phyloP scores from a whole-genome alignment of 371 early-diverging fungal species.

The Mucor racemosus region DNA sequence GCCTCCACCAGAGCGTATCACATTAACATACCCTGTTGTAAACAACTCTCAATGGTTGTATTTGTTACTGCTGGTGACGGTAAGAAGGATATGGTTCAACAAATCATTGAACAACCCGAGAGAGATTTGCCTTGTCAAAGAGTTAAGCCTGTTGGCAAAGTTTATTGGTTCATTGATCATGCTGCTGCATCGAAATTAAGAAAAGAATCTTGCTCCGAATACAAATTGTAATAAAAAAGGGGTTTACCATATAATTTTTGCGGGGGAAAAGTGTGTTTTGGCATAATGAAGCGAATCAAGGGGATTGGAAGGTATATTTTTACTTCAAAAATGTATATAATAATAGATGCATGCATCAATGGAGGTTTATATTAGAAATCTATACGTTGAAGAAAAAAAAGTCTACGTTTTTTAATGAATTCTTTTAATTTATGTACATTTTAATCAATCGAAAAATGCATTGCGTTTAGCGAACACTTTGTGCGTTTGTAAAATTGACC shows the following conservation, averaged over 20 bases:
- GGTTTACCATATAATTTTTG: neutral
- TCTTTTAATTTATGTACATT: constrained; percentile 6
- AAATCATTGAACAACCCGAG: constrained; percentile 69
- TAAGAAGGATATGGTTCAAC: constrained; percentile 81
- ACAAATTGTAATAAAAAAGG: constrained; percentile 26
- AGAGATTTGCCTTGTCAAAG: constrained; percentile 73
- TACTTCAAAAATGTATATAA: neutral
- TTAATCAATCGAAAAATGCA: neutral
- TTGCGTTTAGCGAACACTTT: too few relatives aligned
- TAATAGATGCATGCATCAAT: constrained; percentile 1
- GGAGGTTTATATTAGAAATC: neutral
- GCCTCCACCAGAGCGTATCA: constrained; percentile 95
- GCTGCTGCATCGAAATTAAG: constrained; percentile 58
- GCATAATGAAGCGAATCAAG: neutral
- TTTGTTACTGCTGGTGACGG: constrained; percentile 94
- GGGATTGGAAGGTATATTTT: neutral
- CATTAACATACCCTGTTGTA: constrained; percentile 90
- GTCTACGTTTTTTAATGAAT: too few relatives aligned
- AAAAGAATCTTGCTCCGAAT: constrained; percentile 33
- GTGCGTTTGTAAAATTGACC: neutral
- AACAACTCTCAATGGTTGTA: constrained; percentile 78
- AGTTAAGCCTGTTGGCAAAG: constrained; percentile 62
- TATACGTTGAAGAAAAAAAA: neutral
- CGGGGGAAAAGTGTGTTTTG: neutral
- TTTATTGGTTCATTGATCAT: constrained; percentile 82